These are phyloP conservation scores for Psilocybe cubensis DNA, from an alignment of 768 basidiomycete species.

Conservation along the genomic window DNA sequence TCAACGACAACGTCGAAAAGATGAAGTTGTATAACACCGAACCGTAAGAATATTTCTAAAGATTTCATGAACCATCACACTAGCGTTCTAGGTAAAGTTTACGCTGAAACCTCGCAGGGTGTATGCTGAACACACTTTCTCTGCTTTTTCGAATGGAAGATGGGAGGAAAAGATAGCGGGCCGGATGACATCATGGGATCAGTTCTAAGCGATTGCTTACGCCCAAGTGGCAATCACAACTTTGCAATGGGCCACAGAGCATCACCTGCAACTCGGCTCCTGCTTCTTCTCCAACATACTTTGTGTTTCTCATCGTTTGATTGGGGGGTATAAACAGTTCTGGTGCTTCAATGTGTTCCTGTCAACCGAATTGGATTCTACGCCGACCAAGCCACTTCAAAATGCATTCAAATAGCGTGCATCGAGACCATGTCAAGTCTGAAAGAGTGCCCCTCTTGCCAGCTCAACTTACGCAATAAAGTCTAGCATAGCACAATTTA, in stretches of 20 bases:
- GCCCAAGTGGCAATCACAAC: not conserved
- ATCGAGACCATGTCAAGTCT: not conserved
- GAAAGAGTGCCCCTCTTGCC: not conserved
- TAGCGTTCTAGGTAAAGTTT: not conserved
- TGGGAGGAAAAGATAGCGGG: constrained; percentile 12
- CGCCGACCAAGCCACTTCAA: not conserved
- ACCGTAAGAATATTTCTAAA: constrained; percentile 24
- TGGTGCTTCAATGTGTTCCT: constrained; percentile 1
- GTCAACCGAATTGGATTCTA: not conserved
- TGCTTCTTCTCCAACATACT: not conserved
- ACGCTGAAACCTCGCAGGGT: too few species aligned
- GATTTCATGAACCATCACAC: constrained; percentile 19
- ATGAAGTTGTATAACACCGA: constrained; percentile 13
- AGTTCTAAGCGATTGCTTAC: not conserved
- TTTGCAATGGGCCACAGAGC: too few species aligned
- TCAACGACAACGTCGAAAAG: constrained; percentile 10
- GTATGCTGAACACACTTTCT: too few species aligned
- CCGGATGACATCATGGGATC: constrained; percentile 15
- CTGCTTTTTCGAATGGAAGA: not conserved
- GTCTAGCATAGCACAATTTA: not conserved
- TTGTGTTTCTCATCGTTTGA: not conserved
- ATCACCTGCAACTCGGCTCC: not conserved
- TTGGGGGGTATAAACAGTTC: constrained; percentile 14
- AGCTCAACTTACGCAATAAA: not conserved
- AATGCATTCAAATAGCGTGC: constrained; percentile 6